Evolutionary conservation across 2,329 filamentous ascomycete genomes (phyloP).

Genomic region (Neofusicoccum kwambonambiense): DNA sequence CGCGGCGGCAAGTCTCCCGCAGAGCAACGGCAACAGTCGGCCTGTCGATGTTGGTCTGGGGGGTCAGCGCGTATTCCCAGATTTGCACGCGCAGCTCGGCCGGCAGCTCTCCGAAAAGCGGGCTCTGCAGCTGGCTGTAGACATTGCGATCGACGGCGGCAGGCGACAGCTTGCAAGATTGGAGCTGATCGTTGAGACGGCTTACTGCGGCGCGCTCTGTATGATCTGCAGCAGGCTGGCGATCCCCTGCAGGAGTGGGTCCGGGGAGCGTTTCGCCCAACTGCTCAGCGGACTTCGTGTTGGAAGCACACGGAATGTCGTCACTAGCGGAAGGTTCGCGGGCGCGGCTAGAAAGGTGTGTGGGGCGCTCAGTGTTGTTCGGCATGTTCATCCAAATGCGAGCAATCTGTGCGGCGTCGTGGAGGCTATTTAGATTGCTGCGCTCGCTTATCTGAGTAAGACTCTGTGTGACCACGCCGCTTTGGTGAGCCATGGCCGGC

Average conservation of each 20-base stretch:
- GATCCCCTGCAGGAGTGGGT: background rate
- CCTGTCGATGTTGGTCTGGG: background rate
- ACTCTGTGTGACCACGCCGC: conserved; percentile 2
- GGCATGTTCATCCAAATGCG: conserved; percentile 8
- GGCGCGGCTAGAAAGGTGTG: background rate
- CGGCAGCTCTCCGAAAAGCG: conserved; percentile 1
- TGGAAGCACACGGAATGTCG: too few species aligned
- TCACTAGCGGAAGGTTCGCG: background rate
- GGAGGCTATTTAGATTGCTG: background rate
- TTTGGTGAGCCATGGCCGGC: background rate
- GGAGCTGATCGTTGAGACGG: background rate
- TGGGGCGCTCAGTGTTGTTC: background rate
- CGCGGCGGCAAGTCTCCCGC: background rate
- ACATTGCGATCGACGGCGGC: background rate
- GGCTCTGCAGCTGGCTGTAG: conserved; percentile 1
- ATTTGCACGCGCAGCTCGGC: background rate
- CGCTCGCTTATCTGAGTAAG: background rate
- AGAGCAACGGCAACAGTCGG: background rate
- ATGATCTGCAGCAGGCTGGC: conserved; percentile 1
- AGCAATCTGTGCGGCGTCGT: background rate
- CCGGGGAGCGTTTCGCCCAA: background rate
- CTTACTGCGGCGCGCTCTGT: background rate
- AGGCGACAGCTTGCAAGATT: background rate
- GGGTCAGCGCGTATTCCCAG: conserved; percentile 7
- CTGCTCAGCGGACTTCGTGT: background rate